Evolutionary conservation across 805 yeast species (phyloP), one percentile per base, ranked within the genome.

Genomic region (Deakozyma indianensis): DNA sequence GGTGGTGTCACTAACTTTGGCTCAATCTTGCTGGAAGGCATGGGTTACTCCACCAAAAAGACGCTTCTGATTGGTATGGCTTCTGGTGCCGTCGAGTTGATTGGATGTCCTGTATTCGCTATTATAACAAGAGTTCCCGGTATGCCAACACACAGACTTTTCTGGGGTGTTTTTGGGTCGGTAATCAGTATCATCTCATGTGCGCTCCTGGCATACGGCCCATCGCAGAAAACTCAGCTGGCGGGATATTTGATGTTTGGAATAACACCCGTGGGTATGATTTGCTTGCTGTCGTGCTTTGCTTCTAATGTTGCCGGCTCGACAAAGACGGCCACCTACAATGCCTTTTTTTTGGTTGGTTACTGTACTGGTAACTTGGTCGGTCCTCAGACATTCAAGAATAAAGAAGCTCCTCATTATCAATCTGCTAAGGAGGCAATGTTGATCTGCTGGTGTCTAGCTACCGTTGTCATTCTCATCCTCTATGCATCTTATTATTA

Each of bases 341-440:
- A 76, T 44, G 75, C 77, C 5, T 57, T 77, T 23, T 73, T 69
- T 42, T 66, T 79, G 60, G 68, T 78, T 46, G 78, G 74, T 3
- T 78, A 77, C 55, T 73, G 80, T 32, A 69, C 75, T 32, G 80
- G 81, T 16, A 74, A 77, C 56, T 64, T 79, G 41, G 70, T 77
- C 46, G 88, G 86, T 2, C 83, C 87, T 3, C 83, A 78, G 57
- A 67, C 79, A 21, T 80, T 80, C 62, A 70, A 65, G 47, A 58
- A 70, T 0, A 25, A 25, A 14, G 28, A 25, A 14, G 28, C 28
- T 9, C 28, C 28, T 14, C 7, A 7, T 25, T 25, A 25, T 25
- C 28, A 25, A 7, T 25, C 28, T 25, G 28, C 28, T 25, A 25
- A 7, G 7, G 28, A 7, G 11, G 28, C 28, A 25, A 25, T 25